Percentiles rank a stretch among this genome's conserved stretches.
Evolutionary conservation across 768 basidiomycete species (phyloP).

Genomic region (Amanita inopinata): DNA sequence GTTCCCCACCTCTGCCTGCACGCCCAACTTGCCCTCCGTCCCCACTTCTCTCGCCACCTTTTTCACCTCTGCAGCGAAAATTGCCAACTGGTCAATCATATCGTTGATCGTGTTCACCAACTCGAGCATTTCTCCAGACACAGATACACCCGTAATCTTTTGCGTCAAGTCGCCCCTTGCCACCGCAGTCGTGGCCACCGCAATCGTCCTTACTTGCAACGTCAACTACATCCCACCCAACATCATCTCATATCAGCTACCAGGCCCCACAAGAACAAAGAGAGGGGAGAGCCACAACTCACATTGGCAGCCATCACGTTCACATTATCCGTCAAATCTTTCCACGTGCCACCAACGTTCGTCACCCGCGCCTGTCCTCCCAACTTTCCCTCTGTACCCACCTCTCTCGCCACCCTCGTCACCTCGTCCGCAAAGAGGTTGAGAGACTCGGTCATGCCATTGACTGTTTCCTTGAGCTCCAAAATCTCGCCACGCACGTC

Average conservation of each 20-base stretch:
- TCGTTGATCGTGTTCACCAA: slow-evolving; percentile 97
- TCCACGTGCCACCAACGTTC: slow-evolving; percentile 96
- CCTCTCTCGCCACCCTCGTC: slow-evolving; percentile 84
- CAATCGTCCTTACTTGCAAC: slow-evolving; percentile 87
- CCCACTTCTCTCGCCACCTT: slow-evolving; percentile 97
- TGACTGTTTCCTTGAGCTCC: slow-evolving; percentile 86
- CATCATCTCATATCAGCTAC: too few relatives aligned
- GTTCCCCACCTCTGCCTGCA: slow-evolving; percentile 93
- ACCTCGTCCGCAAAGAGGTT: slow-evolving; percentile 80
- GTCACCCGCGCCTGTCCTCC: slow-evolving; percentile 92
- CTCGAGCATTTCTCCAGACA: slow-evolving; percentile 92
- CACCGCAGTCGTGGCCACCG: slow-evolving; percentile 90
- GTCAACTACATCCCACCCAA: slow-evolving; percentile 55
- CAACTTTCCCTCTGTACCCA: slow-evolving; percentile 91
- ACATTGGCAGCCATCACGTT: slow-evolving; percentile 94
- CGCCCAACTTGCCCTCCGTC: slow-evolving; percentile 97
- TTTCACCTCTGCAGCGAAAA: slow-evolving; percentile 62
- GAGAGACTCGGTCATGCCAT: slow-evolving; percentile 86
- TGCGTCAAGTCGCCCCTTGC: slow-evolving; percentile 88
- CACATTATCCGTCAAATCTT: slow-evolving; percentile 91
- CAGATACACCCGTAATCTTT: slow-evolving; percentile 88
- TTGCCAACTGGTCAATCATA: slow-evolving; percentile 52
- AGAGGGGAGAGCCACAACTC: slow-evolving; percentile 23
- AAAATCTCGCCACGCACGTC: slow-evolving; percentile 90
- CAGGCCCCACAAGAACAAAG: background rate